Evolutionary conservation across 768 basidiomycete genomes (phyloP).

Genomic region (Daedaleopsis sinensis): DNA sequence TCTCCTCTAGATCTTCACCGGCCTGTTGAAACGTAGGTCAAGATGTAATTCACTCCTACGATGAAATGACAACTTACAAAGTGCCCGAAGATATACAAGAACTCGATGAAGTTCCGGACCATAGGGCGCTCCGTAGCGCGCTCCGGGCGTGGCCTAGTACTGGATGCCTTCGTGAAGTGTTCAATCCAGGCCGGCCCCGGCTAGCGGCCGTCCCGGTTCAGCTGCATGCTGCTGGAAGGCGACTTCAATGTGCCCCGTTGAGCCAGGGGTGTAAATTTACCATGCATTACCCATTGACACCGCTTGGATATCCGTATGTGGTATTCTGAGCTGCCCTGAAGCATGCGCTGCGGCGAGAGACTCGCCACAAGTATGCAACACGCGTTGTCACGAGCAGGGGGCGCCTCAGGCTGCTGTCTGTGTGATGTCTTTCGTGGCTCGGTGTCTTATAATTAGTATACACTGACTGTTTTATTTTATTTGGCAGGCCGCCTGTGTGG

Average conservation of each 20-base stretch:
- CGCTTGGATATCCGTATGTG: neutral
- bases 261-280: neutral
- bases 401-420: too few relatives aligned
- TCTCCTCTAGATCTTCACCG: slow-evolving; percentile 82
- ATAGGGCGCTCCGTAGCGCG: slow-evolving; percentile 48
- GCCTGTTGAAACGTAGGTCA: slow-evolving; percentile 51
- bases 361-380: too few relatives aligned
- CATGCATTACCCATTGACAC: neutral
- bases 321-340: too few relatives aligned
- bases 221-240: neutral
- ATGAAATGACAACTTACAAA: slow-evolving; percentile 66
- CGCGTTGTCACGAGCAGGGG: too few relatives aligned
- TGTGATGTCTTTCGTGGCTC: too few relatives aligned
- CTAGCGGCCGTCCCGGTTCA: neutral
- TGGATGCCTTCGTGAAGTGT: neutral
- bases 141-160: too few relatives aligned
- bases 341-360: too few relatives aligned
- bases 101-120: slow-evolving; percentile 89
- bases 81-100: slow-evolving; percentile 93
- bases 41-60: neutral
- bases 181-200: neutral
- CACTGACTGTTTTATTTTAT: too few relatives aligned
- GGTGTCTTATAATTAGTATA: too few relatives aligned
- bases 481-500: too few relatives aligned
- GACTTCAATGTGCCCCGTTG: neutral